Evolutionary conservation across 768 basidiomycete species (phyloP), one percentile per base, ranked within the genome.

Genomic region (Mrakia blollopis): DNA sequence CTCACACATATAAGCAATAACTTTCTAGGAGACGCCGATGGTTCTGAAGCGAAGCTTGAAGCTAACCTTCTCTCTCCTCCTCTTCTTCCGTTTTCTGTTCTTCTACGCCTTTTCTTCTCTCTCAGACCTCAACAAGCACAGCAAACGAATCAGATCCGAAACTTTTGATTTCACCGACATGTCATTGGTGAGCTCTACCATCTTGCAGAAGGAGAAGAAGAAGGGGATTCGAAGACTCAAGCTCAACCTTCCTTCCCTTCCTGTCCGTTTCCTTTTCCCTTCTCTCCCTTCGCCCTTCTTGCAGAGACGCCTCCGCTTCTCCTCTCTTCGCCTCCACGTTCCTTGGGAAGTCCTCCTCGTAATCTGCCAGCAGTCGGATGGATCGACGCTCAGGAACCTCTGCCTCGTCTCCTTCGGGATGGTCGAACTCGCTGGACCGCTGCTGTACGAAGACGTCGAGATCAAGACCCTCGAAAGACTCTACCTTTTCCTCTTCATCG

Each of bases 271-370:
- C 41, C 69, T 52, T 28, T n/a, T n/a, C 69, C 30, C 23, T 14
- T 13, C 39, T 21, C n/a, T 10, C 23, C 69, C 25, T 70, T 25
- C 39, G 14, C 47, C 10, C 18, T 3, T 32, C 14, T 10, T 28
- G 3, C 21, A 83, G 89, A 79, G 79, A 93, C 93, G 80, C 94
- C 82, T 13, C 89, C 88, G 79, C 89, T 92, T 84, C 89, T 87
- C 77, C 88, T 87, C 74, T 83, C 84, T 57, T n/a, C 18, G 92
- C 91, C 25, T 86, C 87, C 41, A 83, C 82, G 82, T 94, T 91
- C 80, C 93, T 90, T 68, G 86, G 85, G 60, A 88, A 79, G 71
- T 86, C 85, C 14, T 21, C 18, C 65, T 37, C 16, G 10, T 9
- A 37, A 9, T 63, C 4, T 63, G 62, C 32, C 8, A 63, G 32